Evolutionary conservation across 306 rosid genomes (phyloP).

Genomic region (Abrus pulchellus): DNA sequence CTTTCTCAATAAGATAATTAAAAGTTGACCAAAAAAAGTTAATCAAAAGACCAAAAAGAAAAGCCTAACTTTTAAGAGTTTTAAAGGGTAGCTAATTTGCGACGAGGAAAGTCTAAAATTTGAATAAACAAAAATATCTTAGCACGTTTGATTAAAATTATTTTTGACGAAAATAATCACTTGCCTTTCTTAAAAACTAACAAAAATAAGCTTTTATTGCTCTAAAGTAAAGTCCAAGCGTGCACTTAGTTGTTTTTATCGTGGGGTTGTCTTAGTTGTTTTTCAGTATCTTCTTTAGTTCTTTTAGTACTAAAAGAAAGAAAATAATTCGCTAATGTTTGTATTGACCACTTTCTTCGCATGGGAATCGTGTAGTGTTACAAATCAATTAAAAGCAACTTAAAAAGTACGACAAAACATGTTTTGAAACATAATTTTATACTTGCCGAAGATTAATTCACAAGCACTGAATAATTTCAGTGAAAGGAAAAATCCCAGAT

Average conservation of each 20-base stretch:
- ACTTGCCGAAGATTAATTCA: constrained; percentile 1
- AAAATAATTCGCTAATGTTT: background rate
- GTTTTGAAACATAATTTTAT: constrained; percentile 6
- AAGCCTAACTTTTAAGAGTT: background rate
- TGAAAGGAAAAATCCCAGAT: constrained; percentile 8
- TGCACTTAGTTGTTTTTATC: background rate
- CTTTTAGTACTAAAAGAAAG: background rate
- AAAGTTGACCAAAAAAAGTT: background rate
- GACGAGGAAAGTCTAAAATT: background rate
- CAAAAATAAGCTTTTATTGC: too few relatives aligned
- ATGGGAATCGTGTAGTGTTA: background rate
- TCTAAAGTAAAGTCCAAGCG: too few relatives aligned
- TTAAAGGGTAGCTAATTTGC: background rate
- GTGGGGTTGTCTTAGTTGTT: background rate
- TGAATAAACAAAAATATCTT: background rate
- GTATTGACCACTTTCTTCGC: constrained; percentile 25
- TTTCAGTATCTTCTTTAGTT: background rate
- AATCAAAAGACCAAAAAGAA: background rate
- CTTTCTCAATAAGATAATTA: background rate
- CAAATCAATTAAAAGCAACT: background rate
- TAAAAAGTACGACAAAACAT: background rate
- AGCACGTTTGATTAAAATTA: too few relatives aligned
- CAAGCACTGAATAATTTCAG: constrained; percentile 1
- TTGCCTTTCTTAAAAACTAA: too few relatives aligned
- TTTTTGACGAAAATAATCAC: too few relatives aligned